These are phyloP conservation scores for Trametes cinnabarina DNA, from an alignment of 768 basidiomycete species.

Conservation along the genomic window DNA sequence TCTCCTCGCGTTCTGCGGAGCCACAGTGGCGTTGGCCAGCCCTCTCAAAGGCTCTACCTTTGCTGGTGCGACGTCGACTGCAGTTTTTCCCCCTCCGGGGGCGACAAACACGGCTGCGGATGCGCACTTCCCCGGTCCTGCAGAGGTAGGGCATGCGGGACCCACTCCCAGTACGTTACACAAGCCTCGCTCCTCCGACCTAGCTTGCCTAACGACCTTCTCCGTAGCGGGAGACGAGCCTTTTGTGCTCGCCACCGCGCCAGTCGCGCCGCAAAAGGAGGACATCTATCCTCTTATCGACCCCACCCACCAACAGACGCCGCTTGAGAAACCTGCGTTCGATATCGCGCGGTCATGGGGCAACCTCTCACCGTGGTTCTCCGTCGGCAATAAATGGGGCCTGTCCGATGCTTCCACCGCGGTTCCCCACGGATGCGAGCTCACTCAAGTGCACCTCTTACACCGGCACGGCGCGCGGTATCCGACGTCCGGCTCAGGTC, in stretches of 20 bases:
- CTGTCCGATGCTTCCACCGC: conserved; percentile 44
- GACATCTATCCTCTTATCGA: conserved; percentile 42
- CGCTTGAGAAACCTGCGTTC: conserved; percentile 38
- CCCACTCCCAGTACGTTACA: conserved; percentile 46
- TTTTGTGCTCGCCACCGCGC: conserved; percentile 32
- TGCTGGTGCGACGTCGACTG: conserved; percentile 42
- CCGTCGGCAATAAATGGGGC: conserved; percentile 45
- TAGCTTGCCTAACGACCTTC: background rate
- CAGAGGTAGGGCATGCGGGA: conserved; percentile 45
- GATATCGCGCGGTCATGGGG: conserved; percentile 47
- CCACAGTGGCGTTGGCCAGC: background rate
- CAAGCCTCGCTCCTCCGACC: background rate
- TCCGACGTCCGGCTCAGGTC: conserved; percentile 33
- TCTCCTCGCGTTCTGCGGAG: conserved; percentile 4
- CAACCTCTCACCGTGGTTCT: conserved; percentile 51
- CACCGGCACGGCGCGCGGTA: conserved; percentile 46
- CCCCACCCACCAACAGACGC: conserved; percentile 31
- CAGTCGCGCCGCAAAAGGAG: conserved; percentile 36
- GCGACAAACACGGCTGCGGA: conserved; percentile 34
- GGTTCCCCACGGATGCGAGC: conserved; percentile 45
- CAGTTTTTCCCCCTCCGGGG: conserved; percentile 42
- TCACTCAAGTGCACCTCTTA: conserved; percentile 44
- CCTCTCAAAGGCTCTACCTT: conserved; percentile 34
- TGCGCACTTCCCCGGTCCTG: conserved; percentile 41
- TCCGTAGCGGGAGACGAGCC: conserved; percentile 30